Conservation (phyloP, 1,284 basidiomycete species). For the Volvariella volvacea region DNA sequence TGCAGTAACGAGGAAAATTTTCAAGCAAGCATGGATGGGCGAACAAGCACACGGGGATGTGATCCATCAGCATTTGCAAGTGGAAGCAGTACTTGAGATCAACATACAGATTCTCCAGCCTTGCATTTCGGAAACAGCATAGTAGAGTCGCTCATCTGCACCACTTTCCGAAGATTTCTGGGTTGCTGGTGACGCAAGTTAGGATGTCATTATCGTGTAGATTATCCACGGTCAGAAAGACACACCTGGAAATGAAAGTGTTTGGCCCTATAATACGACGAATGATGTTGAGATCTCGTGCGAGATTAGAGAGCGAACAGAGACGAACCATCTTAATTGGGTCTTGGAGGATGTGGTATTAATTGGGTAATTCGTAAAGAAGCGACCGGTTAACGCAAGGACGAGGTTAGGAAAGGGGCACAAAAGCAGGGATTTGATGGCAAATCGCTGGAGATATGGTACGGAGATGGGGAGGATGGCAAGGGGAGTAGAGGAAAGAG, state of each 20-base stretch:
- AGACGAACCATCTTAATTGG: too few species aligned
- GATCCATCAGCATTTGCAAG: too few species aligned
- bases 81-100: constrained; percentile 8
- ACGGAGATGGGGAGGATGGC: constrained; percentile 4
- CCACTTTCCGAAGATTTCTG: constrained; percentile 82
- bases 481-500: background rate
- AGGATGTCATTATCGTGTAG: background rate
- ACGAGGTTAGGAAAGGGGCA: constrained; percentile 2
- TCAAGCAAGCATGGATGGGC: too few species aligned
- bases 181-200: constrained; percentile 48
- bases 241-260: constrained; percentile 63
- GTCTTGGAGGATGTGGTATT: too few species aligned
- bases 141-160: constrained; percentile 73
- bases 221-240: constrained; percentile 8
- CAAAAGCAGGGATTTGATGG: constrained; percentile 15
- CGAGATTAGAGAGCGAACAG: too few species aligned
- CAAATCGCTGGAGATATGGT: background rate
- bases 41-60: too few species aligned
- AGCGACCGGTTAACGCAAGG: constrained; percentile 5
- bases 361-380: background rate
- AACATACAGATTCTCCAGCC: constrained; percentile 96
- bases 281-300: background rate
- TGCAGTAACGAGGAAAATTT: constrained; percentile 7
- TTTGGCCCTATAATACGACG: constrained; percentile 52
- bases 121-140: constrained; percentile 95